These are phyloP conservation scores for Penicillium mononematosum DNA, from an alignment of 495 filamentous ascomycete species.

Conservation along the genomic window DNA sequence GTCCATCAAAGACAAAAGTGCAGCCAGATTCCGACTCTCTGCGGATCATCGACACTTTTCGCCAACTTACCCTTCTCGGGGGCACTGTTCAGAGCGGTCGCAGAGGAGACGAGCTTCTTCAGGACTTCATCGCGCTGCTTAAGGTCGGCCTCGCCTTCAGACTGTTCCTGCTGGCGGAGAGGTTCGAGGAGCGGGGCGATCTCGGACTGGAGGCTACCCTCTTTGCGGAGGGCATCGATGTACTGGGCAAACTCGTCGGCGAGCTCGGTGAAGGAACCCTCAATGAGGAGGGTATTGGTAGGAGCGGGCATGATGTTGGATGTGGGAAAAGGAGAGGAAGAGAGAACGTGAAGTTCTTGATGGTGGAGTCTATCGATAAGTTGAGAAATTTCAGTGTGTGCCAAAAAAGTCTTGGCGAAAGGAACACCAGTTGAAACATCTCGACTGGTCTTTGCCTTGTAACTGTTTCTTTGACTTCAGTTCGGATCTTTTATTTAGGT, in stretches of 20 bases:
- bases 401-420: constrained; percentile 46
- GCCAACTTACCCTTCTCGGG: constrained; percentile 74
- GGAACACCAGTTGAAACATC: constrained; percentile 21
- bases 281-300: constrained; percentile 73
- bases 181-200: constrained; percentile 69
- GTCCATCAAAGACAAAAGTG: constrained; percentile 13
- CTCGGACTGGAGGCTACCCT: constrained; percentile 62
- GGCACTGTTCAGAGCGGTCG: constrained; percentile 67
- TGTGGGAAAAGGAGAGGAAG: constrained; percentile 27
- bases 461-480: not conserved
- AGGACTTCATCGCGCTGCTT: constrained; percentile 81
- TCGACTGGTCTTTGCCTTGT: not conserved
- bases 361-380: constrained; percentile 48
- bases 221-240: constrained; percentile 63
- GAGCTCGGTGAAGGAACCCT: constrained; percentile 86
- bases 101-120: constrained; percentile 80
- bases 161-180: constrained; percentile 50
- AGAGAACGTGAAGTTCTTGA: constrained; percentile 33
- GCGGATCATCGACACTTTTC: constrained; percentile 13
- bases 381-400: constrained; percentile 51
- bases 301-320: constrained; percentile 50
- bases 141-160: constrained; percentile 41
- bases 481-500: not conserved
- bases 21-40: constrained; percentile 16
- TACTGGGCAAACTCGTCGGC: constrained; percentile 85